Evolutionary conservation across 2,329 filamentous ascomycete species (phyloP).

Genomic region (Ophidiomyces ophidiicola): DNA sequence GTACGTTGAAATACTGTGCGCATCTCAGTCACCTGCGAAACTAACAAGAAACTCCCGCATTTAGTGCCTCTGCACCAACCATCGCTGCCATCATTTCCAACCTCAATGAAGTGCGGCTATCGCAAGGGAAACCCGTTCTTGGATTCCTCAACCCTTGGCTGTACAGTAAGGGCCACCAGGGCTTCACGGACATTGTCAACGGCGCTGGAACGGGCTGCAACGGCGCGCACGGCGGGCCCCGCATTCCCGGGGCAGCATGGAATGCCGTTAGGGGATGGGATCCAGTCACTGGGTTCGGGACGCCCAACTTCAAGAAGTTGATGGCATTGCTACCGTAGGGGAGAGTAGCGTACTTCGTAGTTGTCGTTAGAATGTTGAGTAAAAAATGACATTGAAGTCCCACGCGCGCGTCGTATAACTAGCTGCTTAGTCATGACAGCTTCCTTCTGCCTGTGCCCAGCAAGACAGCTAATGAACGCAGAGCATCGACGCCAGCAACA

Average conservation of each 20-base stretch:
- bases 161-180: constrained; percentile 36
- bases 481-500: too few relatives aligned
- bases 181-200: constrained; percentile 39
- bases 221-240: constrained; percentile 3
- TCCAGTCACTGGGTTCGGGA: constrained; percentile 37
- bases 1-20: constrained; percentile 6
- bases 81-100: constrained; percentile 52
- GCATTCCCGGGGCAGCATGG: constrained; percentile 38
- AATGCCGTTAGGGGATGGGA: constrained; percentile 42
- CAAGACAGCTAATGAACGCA: too few relatives aligned
- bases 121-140: constrained; percentile 41
- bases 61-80: constrained; percentile 47
- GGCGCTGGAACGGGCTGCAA: constrained; percentile 23
- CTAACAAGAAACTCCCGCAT: background rate
- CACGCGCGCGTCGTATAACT: too few relatives aligned
- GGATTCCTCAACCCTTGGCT: constrained; percentile 54
- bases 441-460: too few relatives aligned
- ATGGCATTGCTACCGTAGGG: constrained; percentile 10
- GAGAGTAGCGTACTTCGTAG: too few relatives aligned
- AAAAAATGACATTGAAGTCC: too few relatives aligned
- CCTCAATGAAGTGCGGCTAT: constrained; percentile 51
- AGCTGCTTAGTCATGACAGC: too few relatives aligned
- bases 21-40: background rate
- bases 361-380: too few relatives aligned
- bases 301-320: constrained; percentile 21